Evolutionary conservation across 768 basidiomycete species (phyloP).

Genomic region (Rubroboletus satanas): DNA sequence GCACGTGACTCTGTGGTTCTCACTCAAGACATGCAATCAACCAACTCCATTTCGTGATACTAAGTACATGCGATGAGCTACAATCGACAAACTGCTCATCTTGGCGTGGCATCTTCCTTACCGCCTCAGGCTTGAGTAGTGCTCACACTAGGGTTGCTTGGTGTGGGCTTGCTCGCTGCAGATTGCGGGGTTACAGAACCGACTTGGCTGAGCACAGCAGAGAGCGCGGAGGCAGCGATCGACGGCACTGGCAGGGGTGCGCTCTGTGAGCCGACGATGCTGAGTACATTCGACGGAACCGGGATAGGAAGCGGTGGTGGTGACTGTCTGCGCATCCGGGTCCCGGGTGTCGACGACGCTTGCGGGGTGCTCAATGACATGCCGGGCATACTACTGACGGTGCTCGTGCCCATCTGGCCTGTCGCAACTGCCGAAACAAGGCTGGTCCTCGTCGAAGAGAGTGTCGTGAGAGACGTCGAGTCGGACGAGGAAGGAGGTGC

Average conservation of each 20-base stretch:
- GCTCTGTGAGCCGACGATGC: background rate
- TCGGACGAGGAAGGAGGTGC: background rate
- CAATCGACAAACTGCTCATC: slow-evolving; percentile 4
- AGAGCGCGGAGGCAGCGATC: background rate
- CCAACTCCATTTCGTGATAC: slow-evolving; percentile 23
- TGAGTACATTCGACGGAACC: background rate
- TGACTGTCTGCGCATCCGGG: slow-evolving; percentile 15
- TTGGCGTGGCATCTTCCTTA: background rate
- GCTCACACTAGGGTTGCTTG: background rate
- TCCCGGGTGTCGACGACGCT: background rate
- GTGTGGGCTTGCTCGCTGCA: background rate
- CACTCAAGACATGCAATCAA: slow-evolving; percentile 23
- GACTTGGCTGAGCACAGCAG: background rate
- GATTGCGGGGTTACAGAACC: background rate
- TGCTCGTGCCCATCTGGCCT: background rate
- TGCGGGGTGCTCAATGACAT: background rate
- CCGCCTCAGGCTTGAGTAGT: background rate
- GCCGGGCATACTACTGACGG: background rate
- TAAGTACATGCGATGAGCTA: slow-evolving; percentile 14
- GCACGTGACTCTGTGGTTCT: background rate
- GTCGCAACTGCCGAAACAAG: background rate
- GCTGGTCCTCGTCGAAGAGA: background rate
- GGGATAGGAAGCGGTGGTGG: background rate
- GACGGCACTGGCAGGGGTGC: background rate
- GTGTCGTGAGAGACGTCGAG: background rate